phyloP scores from a whole-genome alignment of 768 basidiomycete genomes.

The Boletus sp. region DNA sequence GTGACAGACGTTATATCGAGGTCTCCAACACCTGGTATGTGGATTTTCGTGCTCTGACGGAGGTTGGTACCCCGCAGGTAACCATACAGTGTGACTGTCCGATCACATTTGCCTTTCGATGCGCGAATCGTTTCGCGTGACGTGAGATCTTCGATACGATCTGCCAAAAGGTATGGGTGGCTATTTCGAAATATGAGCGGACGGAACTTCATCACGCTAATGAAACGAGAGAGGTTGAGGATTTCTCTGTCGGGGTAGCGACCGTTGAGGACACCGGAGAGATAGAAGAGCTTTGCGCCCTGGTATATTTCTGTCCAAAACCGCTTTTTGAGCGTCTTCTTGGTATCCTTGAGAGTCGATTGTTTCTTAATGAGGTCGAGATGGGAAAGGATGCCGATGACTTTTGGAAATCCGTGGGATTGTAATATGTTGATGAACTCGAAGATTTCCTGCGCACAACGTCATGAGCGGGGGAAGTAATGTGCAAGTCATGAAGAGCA shows the following conservation, averaged over 20 bases:
- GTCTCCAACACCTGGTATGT: conserved; percentile 95
- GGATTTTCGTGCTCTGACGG: conserved; percentile 72
- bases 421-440: conserved; percentile 98
- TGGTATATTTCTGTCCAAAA: conserved; percentile 99
- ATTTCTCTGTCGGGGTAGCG: conserved; percentile 97
- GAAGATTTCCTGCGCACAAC: conserved; percentile 81
- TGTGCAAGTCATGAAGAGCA: conserved; percentile 17
- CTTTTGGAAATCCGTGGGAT: conserved; percentile 97
- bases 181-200: conserved; percentile 94
- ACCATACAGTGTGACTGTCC: conserved; percentile 92
- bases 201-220: conserved; percentile 97
- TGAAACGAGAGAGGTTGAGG: conserved; percentile 93
- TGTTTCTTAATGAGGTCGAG: conserved; percentile 96
- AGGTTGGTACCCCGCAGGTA: conserved; percentile 91
- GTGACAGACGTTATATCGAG: conserved; percentile 72
- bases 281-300: conserved; percentile 97
- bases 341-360: conserved; percentile 80
- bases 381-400: conserved; percentile 94
- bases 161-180: conserved; percentile 93
- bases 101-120: conserved; percentile 85
- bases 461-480: neutral
- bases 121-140: conserved; percentile 77
- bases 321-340: conserved; percentile 93
- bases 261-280: conserved; percentile 95
- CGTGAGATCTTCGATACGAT: conserved; percentile 94